phyloP scores from a whole-genome alignment of 1,284 basidiomycete genomes.

The Puccinia horiana region DNA sequence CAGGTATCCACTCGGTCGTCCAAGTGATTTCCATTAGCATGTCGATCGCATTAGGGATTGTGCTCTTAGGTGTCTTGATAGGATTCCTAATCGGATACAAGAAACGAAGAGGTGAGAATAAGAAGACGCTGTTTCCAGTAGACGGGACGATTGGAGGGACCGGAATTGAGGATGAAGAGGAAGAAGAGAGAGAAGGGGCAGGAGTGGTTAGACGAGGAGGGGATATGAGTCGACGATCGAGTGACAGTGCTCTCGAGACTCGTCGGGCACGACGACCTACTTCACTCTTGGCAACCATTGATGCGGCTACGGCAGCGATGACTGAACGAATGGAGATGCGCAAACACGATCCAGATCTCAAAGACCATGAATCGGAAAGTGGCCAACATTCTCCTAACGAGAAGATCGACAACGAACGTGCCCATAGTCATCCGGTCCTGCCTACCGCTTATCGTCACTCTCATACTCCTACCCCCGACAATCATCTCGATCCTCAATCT shows the following conservation, averaged over 20 bases:
- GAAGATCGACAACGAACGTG: neutral
- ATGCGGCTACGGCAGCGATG: slow-evolving; percentile 52
- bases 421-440: neutral
- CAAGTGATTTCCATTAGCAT: slow-evolving; percentile 96
- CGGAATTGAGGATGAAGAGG: slow-evolving; percentile 30
- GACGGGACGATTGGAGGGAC: slow-evolving; percentile 45
- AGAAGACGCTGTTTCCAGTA: slow-evolving; percentile 51
- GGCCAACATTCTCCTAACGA: neutral
- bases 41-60: slow-evolving; percentile 89
- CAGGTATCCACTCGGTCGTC: slow-evolving; percentile 85
- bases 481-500: neutral
- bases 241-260: slow-evolving; percentile 2
- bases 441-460: neutral
- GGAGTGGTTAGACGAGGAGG: neutral
- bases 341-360: neutral
- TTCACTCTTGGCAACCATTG: slow-evolving; percentile 56
- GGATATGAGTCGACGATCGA: slow-evolving; percentile 48
- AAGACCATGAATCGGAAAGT: neutral
- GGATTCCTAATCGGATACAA: slow-evolving; percentile 86
- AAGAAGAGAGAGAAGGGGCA: neutral
- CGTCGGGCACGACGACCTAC: slow-evolving; percentile 50
- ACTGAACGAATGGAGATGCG: slow-evolving; percentile 30
- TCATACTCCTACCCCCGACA: too few relatives aligned
- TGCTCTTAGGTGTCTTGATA: slow-evolving; percentile 83
- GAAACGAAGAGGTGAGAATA: slow-evolving; percentile 51